Evolutionary conservation across 2,329 filamentous ascomycete genomes (phyloP).

Genomic region (Cladobotryum protrusum): DNA sequence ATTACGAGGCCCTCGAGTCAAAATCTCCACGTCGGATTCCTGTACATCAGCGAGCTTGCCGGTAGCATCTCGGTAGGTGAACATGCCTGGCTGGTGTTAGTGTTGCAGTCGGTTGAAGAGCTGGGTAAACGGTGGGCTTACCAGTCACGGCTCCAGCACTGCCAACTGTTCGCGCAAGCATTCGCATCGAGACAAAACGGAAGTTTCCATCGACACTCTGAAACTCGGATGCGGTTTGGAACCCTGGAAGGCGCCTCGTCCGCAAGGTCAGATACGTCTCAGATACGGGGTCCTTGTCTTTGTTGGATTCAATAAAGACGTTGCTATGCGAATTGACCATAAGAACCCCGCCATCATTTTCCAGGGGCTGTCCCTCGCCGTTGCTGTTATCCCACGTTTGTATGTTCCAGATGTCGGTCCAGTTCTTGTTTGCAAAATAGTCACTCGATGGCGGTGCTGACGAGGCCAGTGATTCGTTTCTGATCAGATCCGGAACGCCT

Average conservation of each 20-base stretch:
- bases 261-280: constrained; percentile 44
- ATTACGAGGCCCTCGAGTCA: constrained; percentile 39
- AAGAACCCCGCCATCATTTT: constrained; percentile 22
- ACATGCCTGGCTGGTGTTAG: constrained; percentile 25
- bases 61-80: constrained; percentile 41
- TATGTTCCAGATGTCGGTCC: constrained; percentile 32
- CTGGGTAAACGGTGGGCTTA: neutral
- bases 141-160: constrained; percentile 44
- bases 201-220: constrained; percentile 28
- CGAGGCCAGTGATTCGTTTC: constrained; percentile 21
- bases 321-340: constrained; percentile 40
- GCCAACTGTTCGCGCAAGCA: constrained; percentile 45
- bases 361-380: constrained; percentile 22
- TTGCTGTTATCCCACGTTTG: constrained; percentile 37
- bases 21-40: constrained; percentile 48
- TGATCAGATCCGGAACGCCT: constrained; percentile 27
- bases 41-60: constrained; percentile 31
- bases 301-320: constrained; percentile 40
- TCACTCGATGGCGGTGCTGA: constrained; percentile 28
- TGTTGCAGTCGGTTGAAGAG: no score
- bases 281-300: constrained; percentile 25
- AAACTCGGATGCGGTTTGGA: constrained; percentile 45
- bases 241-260: constrained; percentile 36
- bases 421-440: constrained; percentile 33
- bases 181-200: constrained; percentile 34